phyloP scores from a whole-genome alignment of 768 basidiomycete species.

The Gymnopilus dilepis region DNA sequence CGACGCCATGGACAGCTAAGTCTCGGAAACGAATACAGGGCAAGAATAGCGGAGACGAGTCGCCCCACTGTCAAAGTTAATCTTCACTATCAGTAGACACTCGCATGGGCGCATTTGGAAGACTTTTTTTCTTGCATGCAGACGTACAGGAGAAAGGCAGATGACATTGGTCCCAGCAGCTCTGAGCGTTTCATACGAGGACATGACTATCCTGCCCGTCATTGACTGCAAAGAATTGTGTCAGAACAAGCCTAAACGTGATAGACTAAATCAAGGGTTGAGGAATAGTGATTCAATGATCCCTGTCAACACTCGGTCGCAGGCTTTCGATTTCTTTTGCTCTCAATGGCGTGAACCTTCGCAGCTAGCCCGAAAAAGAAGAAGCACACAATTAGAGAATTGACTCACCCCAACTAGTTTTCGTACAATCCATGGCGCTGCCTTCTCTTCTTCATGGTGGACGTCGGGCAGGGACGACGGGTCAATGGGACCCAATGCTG shows the following conservation, averaged over 20 bases:
- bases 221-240: slow-evolving; percentile 46
- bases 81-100: slow-evolving; percentile 1
- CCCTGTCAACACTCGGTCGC: too few relatives aligned
- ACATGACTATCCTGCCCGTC: slow-evolving; percentile 67
- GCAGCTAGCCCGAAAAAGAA: not conserved
- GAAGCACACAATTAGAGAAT: not conserved
- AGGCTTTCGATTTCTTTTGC: too few relatives aligned
- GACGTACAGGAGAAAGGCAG: slow-evolving; percentile 64
- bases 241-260: not conserved
- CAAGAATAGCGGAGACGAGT: slow-evolving; percentile 64
- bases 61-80: slow-evolving; percentile 53
- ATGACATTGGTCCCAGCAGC: slow-evolving; percentile 63
- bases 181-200: slow-evolving; percentile 64
- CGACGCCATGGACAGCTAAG: slow-evolving; percentile 63
- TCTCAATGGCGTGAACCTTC: too few relatives aligned
- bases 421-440: slow-evolving; percentile 65
- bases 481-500: slow-evolving; percentile 55
- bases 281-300: not conserved
- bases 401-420: slow-evolving; percentile 65
- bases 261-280: not conserved
- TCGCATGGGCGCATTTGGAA: not conserved
- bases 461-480: slow-evolving; percentile 44
- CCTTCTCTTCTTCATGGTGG: slow-evolving; percentile 55
- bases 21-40: slow-evolving; percentile 71
- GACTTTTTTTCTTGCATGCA: not conserved